Base-by-base conservation (phyloP, 2,329 filamentous ascomycete genomes). In the Arachnomyces sp. region DNA sequence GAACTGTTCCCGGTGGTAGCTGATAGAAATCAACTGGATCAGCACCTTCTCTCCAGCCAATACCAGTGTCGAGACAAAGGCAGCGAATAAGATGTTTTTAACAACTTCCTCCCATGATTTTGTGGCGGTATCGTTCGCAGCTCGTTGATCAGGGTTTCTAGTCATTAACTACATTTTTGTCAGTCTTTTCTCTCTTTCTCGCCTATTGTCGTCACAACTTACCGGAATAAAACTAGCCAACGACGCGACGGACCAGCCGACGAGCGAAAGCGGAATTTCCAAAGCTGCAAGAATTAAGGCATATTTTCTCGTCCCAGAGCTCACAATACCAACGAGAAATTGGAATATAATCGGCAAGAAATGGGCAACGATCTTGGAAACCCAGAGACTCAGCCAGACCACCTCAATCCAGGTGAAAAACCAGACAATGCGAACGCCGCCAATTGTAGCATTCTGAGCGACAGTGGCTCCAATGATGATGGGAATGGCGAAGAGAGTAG, bases 1-100 rank as follows among this genome's bases (percentile, higher is more conserved):
- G 55, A 81, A 81, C 47, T 81, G 77, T 60, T 80, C 81, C 41
- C 76, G 72, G 56, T 82, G 78, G 53, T 82, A 82, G 60, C 76
- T 79, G 64, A 82, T 79, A 31, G 74, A 79, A 55, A 82, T 80
- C 49, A 81, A 66, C 56, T 81, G 77, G 32, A 81, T 73, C 40
- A 81, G 60, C 29, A 75, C 51, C 54, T 79, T 79, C 53, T 81
- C 77, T 0, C 57, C 68, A 4, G 80, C 62, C 35, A 76, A 71
- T 37, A 81, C 71, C 41, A 79, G 54, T 15, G 73, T 67, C 43
- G 71, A 74, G 31, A 79, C 66, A 3, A 80, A 59, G 3, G 72
- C 57, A 2, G 76, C 77, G 35, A 72, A 75, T 4, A 81, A 60
- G n/a, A 81, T 68, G 29, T 75, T 70, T 52, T 76, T 72, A 45